Evolutionary conservation across 306 rosid genomes (phyloP).

Genomic region (Vachellia pachyceras): DNA sequence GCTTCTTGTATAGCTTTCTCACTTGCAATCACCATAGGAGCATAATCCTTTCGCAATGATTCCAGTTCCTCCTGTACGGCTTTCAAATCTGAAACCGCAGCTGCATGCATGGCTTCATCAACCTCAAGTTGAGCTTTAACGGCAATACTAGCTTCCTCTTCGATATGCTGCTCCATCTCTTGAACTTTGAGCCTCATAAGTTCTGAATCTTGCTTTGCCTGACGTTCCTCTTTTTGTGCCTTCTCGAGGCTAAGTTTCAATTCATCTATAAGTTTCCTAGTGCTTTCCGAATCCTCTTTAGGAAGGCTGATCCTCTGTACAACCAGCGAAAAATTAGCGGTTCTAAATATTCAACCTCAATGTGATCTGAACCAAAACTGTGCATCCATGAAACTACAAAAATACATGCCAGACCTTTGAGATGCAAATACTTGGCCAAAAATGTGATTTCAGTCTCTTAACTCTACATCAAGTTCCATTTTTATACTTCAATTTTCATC

Average conservation of each 20-base stretch:
- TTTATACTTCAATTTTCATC: background rate
- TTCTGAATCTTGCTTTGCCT: slow-evolving; percentile 71
- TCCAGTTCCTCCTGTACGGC: slow-evolving; percentile 64
- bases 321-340: background rate
- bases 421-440: background rate
- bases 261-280: slow-evolving; percentile 49
- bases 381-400: slow-evolving; percentile 1
- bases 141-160: slow-evolving; percentile 65
- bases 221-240: slow-evolving; percentile 66
- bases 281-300: slow-evolving; percentile 56
- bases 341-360: background rate
- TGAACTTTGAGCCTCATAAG: slow-evolving; percentile 66
- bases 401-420: background rate
- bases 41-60: slow-evolving; percentile 55
- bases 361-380: background rate
- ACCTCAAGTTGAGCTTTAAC: slow-evolving; percentile 80
- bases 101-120: slow-evolving; percentile 60
- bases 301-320: background rate
- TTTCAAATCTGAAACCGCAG: slow-evolving; percentile 63
- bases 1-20: slow-evolving; percentile 58
- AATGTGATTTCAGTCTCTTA: background rate
- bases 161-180: slow-evolving; percentile 79
- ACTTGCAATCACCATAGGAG: slow-evolving; percentile 58
- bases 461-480: background rate
- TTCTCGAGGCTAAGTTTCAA: slow-evolving; percentile 53